Percentiles rank a stretch among this genome's conserved stretches.
These are phyloP conservation scores for Micractinium sp. DNA, from an alignment of 139 green algal species.

Conservation along the genomic window DNA sequence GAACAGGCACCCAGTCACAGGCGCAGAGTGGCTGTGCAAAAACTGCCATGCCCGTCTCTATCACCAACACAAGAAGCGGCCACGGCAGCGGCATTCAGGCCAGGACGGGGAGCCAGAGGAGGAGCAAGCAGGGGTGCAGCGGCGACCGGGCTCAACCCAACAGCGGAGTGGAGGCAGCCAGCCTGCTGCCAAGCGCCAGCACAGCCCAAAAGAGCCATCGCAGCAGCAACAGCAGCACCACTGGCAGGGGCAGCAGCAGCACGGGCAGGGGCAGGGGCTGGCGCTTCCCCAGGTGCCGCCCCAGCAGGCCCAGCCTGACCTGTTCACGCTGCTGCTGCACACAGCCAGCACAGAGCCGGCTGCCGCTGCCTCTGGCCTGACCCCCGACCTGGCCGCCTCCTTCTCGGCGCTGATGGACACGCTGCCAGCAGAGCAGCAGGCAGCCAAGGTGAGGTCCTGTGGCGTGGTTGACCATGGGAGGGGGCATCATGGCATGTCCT, in stretches of 20 bases:
- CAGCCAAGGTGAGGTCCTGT: background rate
- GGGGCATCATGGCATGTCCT: too few species aligned
- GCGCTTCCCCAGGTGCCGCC: too few species aligned
- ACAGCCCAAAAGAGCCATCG: too few species aligned
- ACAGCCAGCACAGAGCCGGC: background rate
- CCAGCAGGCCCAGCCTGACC: background rate
- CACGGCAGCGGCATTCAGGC: background rate
- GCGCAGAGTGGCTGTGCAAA: background rate
- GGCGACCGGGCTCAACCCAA: background rate
- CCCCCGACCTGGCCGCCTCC: background rate
- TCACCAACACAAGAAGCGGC: background rate
- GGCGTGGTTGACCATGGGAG: too few species aligned
- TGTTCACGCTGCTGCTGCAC: background rate
- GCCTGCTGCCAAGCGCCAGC: background rate
- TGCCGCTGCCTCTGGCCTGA: background rate
- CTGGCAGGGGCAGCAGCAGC: background rate
- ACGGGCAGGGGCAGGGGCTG: background rate
- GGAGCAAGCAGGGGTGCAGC: background rate
- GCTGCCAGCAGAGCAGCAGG: background rate
- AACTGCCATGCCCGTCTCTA: background rate
- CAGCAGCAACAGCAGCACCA: background rate
- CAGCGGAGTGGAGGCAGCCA: background rate
- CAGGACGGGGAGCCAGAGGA: background rate
- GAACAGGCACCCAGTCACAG: background rate
- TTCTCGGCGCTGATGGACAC: background rate